Evolutionary conservation across 1,139 yeast species (phyloP).

Genomic region (Hemisphaericaspora lyxosophila): DNA sequence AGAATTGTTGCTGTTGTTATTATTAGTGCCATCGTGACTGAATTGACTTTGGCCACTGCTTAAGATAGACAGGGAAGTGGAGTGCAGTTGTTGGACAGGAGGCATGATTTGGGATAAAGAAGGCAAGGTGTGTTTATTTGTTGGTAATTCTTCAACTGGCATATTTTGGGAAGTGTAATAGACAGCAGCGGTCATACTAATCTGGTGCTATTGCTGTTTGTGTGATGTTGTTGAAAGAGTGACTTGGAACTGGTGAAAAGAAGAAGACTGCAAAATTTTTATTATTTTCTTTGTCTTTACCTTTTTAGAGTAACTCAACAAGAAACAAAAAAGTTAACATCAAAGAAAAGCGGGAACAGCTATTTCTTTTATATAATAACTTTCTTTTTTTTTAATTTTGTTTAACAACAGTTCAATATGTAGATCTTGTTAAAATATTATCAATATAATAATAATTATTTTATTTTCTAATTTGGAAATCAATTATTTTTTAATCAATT

Average conservation of each 20-base stretch:
- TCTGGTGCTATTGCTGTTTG: neutral
- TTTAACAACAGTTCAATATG: no score
- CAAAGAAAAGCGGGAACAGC: neutral
- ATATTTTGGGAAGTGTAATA: conserved; percentile 29
- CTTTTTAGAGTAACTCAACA: neutral
- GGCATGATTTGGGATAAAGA: conserved; percentile 37
- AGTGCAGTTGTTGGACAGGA: conserved; percentile 17
- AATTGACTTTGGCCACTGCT: conserved; percentile 6
- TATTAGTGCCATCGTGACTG: conserved; percentile 4
- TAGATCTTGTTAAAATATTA: no score
- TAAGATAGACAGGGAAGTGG: conserved; percentile 3
- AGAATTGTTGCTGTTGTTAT: conserved; percentile 2
- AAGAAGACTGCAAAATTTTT: neutral
- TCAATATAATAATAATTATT: neutral
- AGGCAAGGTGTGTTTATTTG: conserved; percentile 31
- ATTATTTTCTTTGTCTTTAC: neutral
- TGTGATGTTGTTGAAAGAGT: neutral
- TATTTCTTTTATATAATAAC: neutral
- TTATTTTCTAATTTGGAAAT: neutral
- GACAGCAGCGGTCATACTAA: conserved; percentile 31
- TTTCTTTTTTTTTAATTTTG: neutral
- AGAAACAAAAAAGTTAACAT: neutral
- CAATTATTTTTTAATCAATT: neutral
- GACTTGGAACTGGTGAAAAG: neutral
- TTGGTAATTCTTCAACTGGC: conserved; percentile 28